phyloP scores from a whole-genome alignment of 495 filamentous ascomycete genomes.

The Bryoglossum gracile region DNA sequence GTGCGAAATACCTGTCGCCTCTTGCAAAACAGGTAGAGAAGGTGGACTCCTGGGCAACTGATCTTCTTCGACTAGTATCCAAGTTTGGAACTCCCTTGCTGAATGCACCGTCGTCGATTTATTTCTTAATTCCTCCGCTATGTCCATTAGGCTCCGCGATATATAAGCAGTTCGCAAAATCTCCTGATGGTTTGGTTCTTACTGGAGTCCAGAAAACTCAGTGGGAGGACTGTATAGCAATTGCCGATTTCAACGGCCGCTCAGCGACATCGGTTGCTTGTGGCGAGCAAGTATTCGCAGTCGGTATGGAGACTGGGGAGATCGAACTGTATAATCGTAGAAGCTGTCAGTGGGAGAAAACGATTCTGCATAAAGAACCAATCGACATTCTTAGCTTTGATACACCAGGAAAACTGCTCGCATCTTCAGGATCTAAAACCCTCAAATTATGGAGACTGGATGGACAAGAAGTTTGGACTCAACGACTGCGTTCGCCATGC shows the following conservation, averaged over 20 bases:
- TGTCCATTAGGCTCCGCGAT: slow-evolving; percentile 31
- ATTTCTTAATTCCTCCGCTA: slow-evolving; percentile 28
- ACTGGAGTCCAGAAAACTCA: slow-evolving; percentile 21
- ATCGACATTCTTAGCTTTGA: slow-evolving; percentile 17
- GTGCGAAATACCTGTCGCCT: slow-evolving; percentile 21
- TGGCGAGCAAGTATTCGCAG: slow-evolving; percentile 22
- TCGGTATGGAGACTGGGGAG: slow-evolving; percentile 20
- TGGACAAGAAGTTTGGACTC: too few species aligned
- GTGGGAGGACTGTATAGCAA: slow-evolving; percentile 29
- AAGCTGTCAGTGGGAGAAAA: slow-evolving; percentile 23
- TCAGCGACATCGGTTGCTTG: slow-evolving; percentile 20
- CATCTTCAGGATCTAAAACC: slow-evolving; percentile 6
- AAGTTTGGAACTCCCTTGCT: slow-evolving; percentile 27
- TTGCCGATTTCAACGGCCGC: slow-evolving; percentile 15
- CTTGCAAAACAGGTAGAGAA: slow-evolving; percentile 15
- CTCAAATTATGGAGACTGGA: slow-evolving; percentile 13
- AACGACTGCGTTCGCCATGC: slow-evolving; percentile 9
- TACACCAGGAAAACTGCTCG: slow-evolving; percentile 2
- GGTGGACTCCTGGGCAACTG: slow-evolving; percentile 25
- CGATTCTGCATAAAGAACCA: slow-evolving; percentile 25
- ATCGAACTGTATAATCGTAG: slow-evolving; percentile 17
- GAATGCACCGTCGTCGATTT: slow-evolving; percentile 25
- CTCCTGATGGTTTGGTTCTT: slow-evolving; percentile 17
- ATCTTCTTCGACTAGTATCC: slow-evolving; percentile 25
- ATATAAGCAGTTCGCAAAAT: slow-evolving; percentile 17